Base-by-base conservation (phyloP, 2,329 filamentous ascomycete species). In the Fusarium cicatricum region DNA sequence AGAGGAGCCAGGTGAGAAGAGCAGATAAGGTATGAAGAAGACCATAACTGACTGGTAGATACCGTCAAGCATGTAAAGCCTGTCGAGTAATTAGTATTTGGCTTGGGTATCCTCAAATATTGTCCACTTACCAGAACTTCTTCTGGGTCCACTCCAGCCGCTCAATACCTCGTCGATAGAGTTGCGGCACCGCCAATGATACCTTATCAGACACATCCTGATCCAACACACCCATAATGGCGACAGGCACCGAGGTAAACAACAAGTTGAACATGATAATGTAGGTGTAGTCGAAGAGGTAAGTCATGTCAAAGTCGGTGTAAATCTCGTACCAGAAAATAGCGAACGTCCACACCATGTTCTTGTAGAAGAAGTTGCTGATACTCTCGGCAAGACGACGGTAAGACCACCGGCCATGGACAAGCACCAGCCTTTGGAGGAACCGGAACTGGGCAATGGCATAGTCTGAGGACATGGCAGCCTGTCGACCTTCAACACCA, bases 321-420 rank as follows among this genome's bases (percentile, higher is more conserved):
- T 90, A 99, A 49, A 97, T 91, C 73, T 96, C 92, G 76, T 91
- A 99, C 94, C 94, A 98, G 83, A 98, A 97, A 54, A 99, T 90
- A 37, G 90, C 85, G 71, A 97, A 94, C 1, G 92, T 95, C 95
- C 95, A 99, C 46, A 98, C 90, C 76, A 99, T 90, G 80, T 98
- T 99, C 89, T 99, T 99, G 86, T 98, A 99, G 82, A 99, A 99
- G 83, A 99, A 99, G 75, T 99, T 99, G 74, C 92, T 92, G 70
- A 96, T 97, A 40, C 89, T 91, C 79, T 99, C 95, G 26, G 90
- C 92, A 73, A 99, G 80, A 67, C 95, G 87, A 47, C 94, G 86
- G 78, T 99, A 99, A n/a, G 92, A 97, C 91, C 93, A 97, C 54
- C 93, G 86, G 54, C 93, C 93, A 72, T 97, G 93, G 5, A 97